phyloP scores from a whole-genome alignment of 2,329 filamentous ascomycete species.

The Penicillium polonicum region DNA sequence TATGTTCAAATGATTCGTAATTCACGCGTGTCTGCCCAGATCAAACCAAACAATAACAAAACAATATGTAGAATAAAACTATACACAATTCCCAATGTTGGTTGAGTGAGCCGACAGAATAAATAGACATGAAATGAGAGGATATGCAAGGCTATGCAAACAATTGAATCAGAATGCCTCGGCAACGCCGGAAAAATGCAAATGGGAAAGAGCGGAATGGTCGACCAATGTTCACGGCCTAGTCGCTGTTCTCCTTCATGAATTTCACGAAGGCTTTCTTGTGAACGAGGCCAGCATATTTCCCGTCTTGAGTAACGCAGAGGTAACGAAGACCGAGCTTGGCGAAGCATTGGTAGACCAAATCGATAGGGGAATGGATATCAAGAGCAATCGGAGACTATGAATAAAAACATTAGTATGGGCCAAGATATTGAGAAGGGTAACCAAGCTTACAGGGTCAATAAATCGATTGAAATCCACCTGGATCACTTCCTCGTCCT shows the following conservation, averaged over 20 bases:
- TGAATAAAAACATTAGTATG: neutral
- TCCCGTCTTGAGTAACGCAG: conserved; percentile 80
- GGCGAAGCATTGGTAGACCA: conserved; percentile 95
- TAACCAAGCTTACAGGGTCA: conserved; percentile 65
- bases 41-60: neutral
- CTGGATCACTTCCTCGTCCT: conserved; percentile 56
- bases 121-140: conserved; percentile 1
- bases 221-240: conserved; percentile 30
- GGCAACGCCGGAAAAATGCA: conserved; percentile 3
- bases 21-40: neutral
- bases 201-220: conserved; percentile 5
- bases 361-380: conserved; percentile 83
- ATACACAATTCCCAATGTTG: conserved; percentile 2
- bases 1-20: neutral
- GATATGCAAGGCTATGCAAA: conserved; percentile 22
- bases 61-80: neutral
- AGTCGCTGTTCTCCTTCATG: conserved; percentile 72
- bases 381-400: conserved; percentile 83
- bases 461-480: conserved; percentile 90
- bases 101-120: neutral
- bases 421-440: neutral
- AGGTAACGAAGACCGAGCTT: conserved; percentile 92
- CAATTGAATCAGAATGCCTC: conserved; percentile 2
- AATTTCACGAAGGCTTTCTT: conserved; percentile 98
- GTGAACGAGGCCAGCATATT: conserved; percentile 88